These are phyloP conservation scores for Gonium pectorale DNA, from an alignment of 139 green algal genomes.

Conservation along the genomic window DNA sequence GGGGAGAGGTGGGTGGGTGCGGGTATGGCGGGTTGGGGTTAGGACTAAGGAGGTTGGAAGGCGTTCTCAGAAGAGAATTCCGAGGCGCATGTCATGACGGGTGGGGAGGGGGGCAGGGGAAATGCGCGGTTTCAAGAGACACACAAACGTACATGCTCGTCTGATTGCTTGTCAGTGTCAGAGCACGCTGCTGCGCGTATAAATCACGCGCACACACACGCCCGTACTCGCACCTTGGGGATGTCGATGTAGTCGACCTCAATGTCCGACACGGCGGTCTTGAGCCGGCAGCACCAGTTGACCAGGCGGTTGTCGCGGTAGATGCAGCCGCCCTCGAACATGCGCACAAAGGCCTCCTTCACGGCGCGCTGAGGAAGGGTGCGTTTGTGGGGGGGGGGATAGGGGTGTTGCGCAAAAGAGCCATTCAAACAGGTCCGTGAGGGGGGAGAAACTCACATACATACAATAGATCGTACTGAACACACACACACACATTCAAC, in stretches of 20 bases:
- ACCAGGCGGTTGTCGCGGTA: conserved; percentile 98
- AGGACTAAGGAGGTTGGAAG: not conserved
- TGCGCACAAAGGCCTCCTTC: conserved; percentile 75
- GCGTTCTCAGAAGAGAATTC: not conserved
- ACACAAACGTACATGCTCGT: too few species aligned
- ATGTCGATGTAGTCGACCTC: conserved; percentile 98
- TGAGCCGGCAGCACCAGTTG: conserved; percentile 96
- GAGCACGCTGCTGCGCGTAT: conserved; percentile 87
- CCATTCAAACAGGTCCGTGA: too few species aligned
- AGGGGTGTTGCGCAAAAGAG: too few species aligned
- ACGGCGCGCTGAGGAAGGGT: conserved; percentile 79
- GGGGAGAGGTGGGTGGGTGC: not conserved
- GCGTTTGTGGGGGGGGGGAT: too few species aligned
- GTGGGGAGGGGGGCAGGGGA: not conserved
- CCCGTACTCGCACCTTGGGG: conserved; percentile 81
- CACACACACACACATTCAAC: not conserved
- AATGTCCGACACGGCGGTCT: conserved; percentile 96
- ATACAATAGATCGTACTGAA: too few species aligned
- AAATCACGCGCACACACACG: not conserved
- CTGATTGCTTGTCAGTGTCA: too few species aligned
- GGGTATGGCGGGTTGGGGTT: not conserved
- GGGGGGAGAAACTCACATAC: too few species aligned
- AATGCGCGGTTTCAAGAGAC: too few species aligned
- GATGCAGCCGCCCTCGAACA: conserved; percentile 88
- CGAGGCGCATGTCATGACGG: not conserved